Evolutionary conservation across 495 filamentous ascomycete genomes (phyloP).

Genomic region (Penicillium mononematosum): DNA sequence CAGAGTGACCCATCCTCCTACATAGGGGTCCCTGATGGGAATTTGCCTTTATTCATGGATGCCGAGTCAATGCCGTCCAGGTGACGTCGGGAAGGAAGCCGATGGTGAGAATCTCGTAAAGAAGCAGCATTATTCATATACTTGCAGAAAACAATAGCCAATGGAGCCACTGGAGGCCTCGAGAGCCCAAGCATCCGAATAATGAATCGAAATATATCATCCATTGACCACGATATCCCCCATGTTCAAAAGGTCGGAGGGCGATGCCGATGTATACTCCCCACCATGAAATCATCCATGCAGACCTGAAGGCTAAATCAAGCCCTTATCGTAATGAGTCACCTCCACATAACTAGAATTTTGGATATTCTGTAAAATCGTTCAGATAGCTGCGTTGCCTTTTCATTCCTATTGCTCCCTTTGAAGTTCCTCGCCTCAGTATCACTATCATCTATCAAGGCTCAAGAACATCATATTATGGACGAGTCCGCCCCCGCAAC

Average conservation of each 20-base stretch:
- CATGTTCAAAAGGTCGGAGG: slow-evolving; percentile 1
- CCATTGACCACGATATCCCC: too few relatives aligned
- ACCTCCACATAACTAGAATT: not conserved
- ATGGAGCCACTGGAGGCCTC: not conserved
- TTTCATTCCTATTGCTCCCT: too few relatives aligned
- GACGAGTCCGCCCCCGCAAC: not conserved
- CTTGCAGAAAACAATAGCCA: not conserved
- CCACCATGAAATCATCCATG: slow-evolving; percentile 7
- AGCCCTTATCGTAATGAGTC: slow-evolving; percentile 2
- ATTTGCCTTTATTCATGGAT: not conserved
- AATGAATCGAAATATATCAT: not conserved
- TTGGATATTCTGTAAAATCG: not conserved
- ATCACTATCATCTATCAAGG: not conserved
- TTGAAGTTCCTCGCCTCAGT: not conserved
- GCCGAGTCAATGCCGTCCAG: not conserved
- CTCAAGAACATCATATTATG: not conserved
- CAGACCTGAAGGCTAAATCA: not conserved
- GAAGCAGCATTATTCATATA: not conserved
- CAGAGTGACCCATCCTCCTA: too few relatives aligned
- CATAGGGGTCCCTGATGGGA: too few relatives aligned
- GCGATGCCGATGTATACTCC: slow-evolving; percentile 6
- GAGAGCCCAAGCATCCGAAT: not conserved
- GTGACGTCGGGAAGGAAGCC: not conserved
- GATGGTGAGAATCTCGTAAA: not conserved
- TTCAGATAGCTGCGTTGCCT: not conserved